Evolutionary conservation across 139 green algal species (phyloP), one percentile per base, ranked within the genome.

Genomic region (Astrephomene gubernaculifera): DNA sequence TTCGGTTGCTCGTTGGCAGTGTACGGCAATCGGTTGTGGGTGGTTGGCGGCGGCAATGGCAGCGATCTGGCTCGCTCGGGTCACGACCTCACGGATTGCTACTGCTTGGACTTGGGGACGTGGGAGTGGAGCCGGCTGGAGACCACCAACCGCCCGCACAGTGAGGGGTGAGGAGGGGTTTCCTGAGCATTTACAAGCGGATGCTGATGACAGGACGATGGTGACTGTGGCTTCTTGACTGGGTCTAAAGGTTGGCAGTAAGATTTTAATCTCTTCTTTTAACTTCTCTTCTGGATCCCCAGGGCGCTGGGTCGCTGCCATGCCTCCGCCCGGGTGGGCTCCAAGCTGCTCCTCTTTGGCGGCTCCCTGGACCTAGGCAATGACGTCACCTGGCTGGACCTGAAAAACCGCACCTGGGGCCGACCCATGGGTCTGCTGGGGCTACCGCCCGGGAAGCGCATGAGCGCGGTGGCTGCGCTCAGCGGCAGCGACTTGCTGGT

Each of bases 301-400:
- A 87, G 82, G 1, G 54, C 27, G 4, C 43, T 89, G 69, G 85
- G 85, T 33, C 78, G 85, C 33, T 89, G 85, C 70, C 85, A 89
- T 63, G 85, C 85, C 22, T 83, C 38, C 36, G n/a, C 31, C 9
- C 43, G 65, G n/a, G 68, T 89, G 39, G 85, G 85, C 39, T 64
- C 44, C 75, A 89, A 89, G 76, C 85, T 86, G 21, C 12, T 89
- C 22, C 39, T 89, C 67, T 89, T 89, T 76, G 85, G 85, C 6
- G 85, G 85, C 39, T 81, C 68, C 4, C 36, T 82, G 71, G 69
- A 87, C 6, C 61, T 87, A 31, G 29, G 54, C 57, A 87, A 87
- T 33, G 33, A 63, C 52, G 33, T 89, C 31, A 83, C 69, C 17
- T 83, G 36, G 36, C 69, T 89, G 57, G 85, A 89, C 53, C 78